Percentiles rank a stretch among this genome's conserved stretches.
These are phyloP conservation scores for Triticum turgidum DNA, from an alignment of 176 grass and related monocot genomes.

Conservation along the genomic window DNA sequence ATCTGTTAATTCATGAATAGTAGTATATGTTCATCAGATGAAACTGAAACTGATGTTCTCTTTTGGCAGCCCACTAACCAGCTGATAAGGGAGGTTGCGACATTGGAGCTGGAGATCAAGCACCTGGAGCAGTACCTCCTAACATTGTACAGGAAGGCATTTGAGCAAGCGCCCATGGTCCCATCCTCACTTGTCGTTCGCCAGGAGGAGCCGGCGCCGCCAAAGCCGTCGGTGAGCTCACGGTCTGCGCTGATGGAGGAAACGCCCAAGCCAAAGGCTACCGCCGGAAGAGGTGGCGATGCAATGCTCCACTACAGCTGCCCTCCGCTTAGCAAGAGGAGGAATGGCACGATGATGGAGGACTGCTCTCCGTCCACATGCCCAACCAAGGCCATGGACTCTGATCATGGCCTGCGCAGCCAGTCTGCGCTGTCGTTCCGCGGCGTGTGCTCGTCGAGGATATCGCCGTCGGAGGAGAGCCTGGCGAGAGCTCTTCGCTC, in stretches of 20 bases:
- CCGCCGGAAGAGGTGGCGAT: slow-evolving; percentile 15
- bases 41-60: not conserved
- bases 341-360: slow-evolving; percentile 20
- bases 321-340: slow-evolving; percentile 13
- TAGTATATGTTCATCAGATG: not conserved
- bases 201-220: not conserved
- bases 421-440: slow-evolving; percentile 65
- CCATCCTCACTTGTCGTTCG: slow-evolving; percentile 33
- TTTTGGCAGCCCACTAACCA: slow-evolving; percentile 64
- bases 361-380: slow-evolving; percentile 55
- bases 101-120: slow-evolving; percentile 88
- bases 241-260: slow-evolving; percentile 18
- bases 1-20: not conserved
- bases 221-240: slow-evolving; percentile 27
- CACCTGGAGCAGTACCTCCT: slow-evolving; percentile 97
- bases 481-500: slow-evolving; percentile 80
- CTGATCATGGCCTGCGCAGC: slow-evolving; percentile 42
- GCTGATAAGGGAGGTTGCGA: slow-evolving; percentile 89
- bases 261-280: slow-evolving; percentile 26
- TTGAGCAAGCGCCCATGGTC: slow-evolving; percentile 60
- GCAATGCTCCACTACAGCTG: slow-evolving; percentile 31
- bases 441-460: slow-evolving; percentile 64
- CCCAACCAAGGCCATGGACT: slow-evolving; percentile 37
- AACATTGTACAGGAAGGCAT: slow-evolving; percentile 77
- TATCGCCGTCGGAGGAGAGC: slow-evolving; percentile 77